Evolutionary conservation across 805 yeast species (phyloP), one percentile per base, ranked within the genome.

Genomic region (Candida khao-thaluensis): DNA sequence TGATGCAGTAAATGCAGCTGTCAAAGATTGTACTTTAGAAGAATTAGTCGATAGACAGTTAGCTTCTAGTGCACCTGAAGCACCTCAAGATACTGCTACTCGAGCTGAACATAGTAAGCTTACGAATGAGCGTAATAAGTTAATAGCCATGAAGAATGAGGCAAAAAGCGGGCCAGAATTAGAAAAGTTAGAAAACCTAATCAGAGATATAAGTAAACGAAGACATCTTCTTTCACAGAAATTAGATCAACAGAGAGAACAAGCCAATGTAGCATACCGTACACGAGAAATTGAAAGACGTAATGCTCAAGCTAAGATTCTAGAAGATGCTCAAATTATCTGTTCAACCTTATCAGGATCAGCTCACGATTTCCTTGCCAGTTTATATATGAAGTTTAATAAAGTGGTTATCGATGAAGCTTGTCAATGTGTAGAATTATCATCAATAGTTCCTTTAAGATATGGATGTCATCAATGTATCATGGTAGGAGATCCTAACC

Each of bases 401-500:
- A 87, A 95, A 3, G 97, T 93, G 2, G 82, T 91, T 36, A 82
- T 91, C 44, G 99, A 91, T 66, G 99, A 91, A 60, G 99, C 99
- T 2, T 95, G 97, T 50, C 99, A 91, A 61, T 85, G 95, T 77
- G 90, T 93, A 27, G 99, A 91, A 56, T 57, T 91, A 24, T 87
- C 96, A 6, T 85, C 95, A 0, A 75, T 93, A 17, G 91, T 91
- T 51, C 99, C 99, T 0, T 67, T 93, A 48, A 71, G 95, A 53
- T 93, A 90, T 58, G 98, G 98, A 1, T 85, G 95, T 52, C 81
- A 74, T 43, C 79, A 81, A 40, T 91, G 98, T 65, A 83, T 93
- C 35, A 85, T 93, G 95, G 99, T 93, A 32, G 99, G 99, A 59
- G 99, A 93, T 66, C 98, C 98, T 2, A 90, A 93, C 57, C 99